Percentiles rank a stretch among this genome's conserved stretches.
These are phyloP conservation scores for Trichoderma orchidacearum DNA, from an alignment of 495 filamentous ascomycete species.

Conservation along the genomic window DNA sequence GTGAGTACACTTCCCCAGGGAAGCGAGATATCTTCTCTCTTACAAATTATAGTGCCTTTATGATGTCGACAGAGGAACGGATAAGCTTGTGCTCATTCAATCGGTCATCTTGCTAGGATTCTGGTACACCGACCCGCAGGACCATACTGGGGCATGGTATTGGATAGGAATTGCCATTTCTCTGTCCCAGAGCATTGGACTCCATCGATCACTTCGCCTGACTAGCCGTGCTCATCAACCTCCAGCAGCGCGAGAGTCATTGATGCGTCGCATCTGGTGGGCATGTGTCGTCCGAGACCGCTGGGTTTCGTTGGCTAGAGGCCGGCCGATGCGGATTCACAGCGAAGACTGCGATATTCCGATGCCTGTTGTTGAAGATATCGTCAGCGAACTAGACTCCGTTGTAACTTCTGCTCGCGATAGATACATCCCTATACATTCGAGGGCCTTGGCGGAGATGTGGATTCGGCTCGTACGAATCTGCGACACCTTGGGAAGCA, in stretches of 20 bases:
- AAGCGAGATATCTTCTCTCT: no score
- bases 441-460: conserved; percentile 4
- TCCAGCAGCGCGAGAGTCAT: conserved; percentile 13
- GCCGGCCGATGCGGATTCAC: conserved; percentile 22
- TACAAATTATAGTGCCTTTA: conserved; percentile 28
- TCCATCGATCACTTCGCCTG: conserved; percentile 15
- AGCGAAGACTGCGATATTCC: conserved; percentile 20
- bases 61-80: conserved; percentile 16
- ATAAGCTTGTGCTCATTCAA: conserved; percentile 25
- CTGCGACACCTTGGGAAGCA: conserved; percentile 4
- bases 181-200: conserved; percentile 19
- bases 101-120: conserved; percentile 24
- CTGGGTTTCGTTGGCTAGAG: conserved; percentile 23
- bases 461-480: conserved; percentile 8
- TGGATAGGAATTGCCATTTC: conserved; percentile 23
- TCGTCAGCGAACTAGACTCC: conserved; percentile 14
- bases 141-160: conserved; percentile 18
- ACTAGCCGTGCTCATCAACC: conserved; percentile 10
- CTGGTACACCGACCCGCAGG: conserved; percentile 24
- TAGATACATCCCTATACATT: conserved; percentile 4
- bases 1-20: no score
- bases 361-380: conserved; percentile 13
- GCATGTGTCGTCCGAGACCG: conserved; percentile 23
- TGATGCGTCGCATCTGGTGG: conserved; percentile 29
- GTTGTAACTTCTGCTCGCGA: background rate